Evolutionary conservation across 2,329 filamentous ascomycete genomes (phyloP).

Genomic region (Cryphonectria nitschkei): DNA sequence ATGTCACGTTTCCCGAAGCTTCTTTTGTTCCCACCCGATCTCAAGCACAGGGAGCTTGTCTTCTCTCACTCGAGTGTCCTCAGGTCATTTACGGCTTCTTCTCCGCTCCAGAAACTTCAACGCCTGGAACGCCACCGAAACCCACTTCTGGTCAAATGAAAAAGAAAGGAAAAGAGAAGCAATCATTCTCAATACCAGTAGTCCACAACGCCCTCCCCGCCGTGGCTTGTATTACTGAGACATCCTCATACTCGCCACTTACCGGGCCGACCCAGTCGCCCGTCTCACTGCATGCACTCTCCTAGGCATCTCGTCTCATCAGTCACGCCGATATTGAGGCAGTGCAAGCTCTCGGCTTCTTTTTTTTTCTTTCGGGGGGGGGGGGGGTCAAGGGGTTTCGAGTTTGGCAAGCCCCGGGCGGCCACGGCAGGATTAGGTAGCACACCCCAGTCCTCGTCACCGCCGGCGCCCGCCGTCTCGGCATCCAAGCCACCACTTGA

Average conservation of each 20-base stretch:
- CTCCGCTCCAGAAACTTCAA: neutral
- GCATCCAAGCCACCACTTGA: neutral
- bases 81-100: neutral
- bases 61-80: neutral
- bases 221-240: neutral
- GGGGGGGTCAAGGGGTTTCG: neutral
- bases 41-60: neutral
- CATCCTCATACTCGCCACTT: neutral
- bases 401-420: neutral
- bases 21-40: neutral
- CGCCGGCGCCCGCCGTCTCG: neutral
- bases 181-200: neutral
- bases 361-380: too few relatives aligned
- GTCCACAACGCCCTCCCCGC: neutral
- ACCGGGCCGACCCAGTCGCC: conserved; percentile 3
- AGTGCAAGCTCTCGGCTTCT: neutral
- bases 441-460: neutral
- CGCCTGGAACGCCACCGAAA: neutral
- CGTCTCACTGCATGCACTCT: conserved; percentile 2
- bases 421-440: neutral
- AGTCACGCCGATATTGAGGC: neutral
- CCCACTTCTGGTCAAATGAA: neutral
- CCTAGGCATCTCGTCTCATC: neutral
- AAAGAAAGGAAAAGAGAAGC: neutral
- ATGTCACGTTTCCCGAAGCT: neutral